These are phyloP conservation scores for Paracoccidioides brasiliensis DNA, from an alignment of 2,329 filamentous ascomycete genomes.

Conservation along the genomic window DNA sequence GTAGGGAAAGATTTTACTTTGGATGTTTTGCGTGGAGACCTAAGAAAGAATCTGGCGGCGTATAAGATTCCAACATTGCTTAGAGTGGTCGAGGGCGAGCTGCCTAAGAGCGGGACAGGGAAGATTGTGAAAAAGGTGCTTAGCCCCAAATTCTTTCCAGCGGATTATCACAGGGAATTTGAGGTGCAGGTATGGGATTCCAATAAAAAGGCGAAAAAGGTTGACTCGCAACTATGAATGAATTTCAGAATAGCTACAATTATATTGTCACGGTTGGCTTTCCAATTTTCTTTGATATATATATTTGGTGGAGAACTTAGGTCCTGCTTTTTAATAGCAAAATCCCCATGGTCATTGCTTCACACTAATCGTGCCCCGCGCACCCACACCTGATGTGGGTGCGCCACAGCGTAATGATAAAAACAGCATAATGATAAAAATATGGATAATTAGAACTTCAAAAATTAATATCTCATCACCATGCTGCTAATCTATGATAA, in stretches of 20 bases:
- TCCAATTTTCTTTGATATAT: not conserved
- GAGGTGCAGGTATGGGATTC: conserved; percentile 16
- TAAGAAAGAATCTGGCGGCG: conserved; percentile 6
- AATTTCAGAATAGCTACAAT: not conserved
- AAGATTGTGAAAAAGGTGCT: conserved; percentile 40
- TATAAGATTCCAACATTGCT: conserved; percentile 12
- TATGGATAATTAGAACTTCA: too few species aligned
- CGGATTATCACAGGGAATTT: conserved; percentile 13
- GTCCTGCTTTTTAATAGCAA: too few species aligned
- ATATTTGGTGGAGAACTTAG: not conserved
- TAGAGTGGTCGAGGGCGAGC: conserved; percentile 28
- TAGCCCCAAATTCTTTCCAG: conserved; percentile 27
- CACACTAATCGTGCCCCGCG: too few species aligned
- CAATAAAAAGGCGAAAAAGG: conserved; percentile 3
- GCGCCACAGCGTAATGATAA: too few species aligned
- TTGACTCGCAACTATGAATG: not conserved
- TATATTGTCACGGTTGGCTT: not conserved
- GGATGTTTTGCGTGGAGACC: conserved; percentile 5
- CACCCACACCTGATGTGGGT: too few species aligned
- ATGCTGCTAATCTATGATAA: too few species aligned
- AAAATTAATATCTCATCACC: too few species aligned
- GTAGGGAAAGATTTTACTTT: conserved; percentile 3
- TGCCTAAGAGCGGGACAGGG: conserved; percentile 37
- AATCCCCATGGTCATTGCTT: too few species aligned
- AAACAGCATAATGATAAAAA: too few species aligned